phyloP scores from a whole-genome alignment of 257 asterid genomes.

The Solanum peruvianum region DNA sequence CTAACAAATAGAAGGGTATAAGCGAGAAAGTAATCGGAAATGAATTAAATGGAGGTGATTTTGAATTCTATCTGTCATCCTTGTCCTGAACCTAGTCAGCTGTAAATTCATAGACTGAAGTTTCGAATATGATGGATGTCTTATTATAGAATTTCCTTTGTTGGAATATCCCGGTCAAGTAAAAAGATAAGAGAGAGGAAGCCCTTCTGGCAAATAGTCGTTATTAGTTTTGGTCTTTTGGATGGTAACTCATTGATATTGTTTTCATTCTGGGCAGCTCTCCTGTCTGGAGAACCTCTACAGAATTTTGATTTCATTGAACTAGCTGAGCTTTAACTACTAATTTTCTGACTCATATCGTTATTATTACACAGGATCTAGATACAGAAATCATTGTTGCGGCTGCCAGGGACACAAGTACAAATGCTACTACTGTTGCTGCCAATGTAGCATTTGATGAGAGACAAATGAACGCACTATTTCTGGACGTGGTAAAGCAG shows the following conservation, averaged over 20 bases:
- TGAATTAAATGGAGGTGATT: neutral
- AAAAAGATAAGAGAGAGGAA: neutral
- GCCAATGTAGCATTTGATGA: conserved; percentile 78
- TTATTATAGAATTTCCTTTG: neutral
- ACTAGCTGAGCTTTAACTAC: neutral
- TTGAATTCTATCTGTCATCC: neutral
- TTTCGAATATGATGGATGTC: neutral
- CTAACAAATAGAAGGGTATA: neutral
- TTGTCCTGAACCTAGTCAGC: neutral
- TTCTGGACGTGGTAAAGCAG: conserved; percentile 75
- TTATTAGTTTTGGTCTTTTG: neutral
- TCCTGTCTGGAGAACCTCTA: neutral
- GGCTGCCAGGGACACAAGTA: conserved; percentile 55
- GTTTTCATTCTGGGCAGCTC: neutral
- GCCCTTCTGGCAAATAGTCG: neutral
- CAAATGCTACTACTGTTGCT: conserved; percentile 73
- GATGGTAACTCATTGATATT: neutral
- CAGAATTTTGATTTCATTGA: neutral
- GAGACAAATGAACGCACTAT: conserved; percentile 90
- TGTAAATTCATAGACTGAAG: neutral
- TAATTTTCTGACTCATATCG: neutral
- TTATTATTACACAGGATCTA: conserved; percentile 41
- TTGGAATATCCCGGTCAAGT: neutral
- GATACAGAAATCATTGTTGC: conserved; percentile 93
- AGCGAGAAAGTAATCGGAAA: neutral